Base-by-base conservation (phyloP, 345 rosid species). In the Eucalyptus marginata region DNA sequence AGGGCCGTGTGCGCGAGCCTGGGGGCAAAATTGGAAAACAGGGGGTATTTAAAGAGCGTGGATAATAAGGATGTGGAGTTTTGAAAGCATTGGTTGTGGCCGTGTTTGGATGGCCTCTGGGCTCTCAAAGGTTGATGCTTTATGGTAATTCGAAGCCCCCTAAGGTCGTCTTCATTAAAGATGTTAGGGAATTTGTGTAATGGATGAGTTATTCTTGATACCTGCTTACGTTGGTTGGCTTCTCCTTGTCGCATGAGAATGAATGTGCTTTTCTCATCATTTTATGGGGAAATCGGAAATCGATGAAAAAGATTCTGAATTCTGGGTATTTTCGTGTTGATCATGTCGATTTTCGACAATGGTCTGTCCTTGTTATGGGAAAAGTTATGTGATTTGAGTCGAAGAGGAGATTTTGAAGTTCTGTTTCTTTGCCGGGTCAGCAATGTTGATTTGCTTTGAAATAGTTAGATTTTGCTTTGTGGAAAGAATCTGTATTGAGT, bases 11-110 rank as follows among this genome's bases (percentile, higher is more conserved):
- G 96, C 86, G 96, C 96, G 22, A 94, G 93, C 90, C 62, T 56
- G 98, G 10, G 94, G 79, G 89, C 94, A 88, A 93, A 93, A 79
- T 88, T 97, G 92, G 98, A 94, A 87, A 94, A 94, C 89, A 90
- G 93, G 83, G 97, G 98, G 10, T 94, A 93, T 90, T 95, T 95
- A 1, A 95, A 94, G 43, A 43, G 91, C 20, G 49, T 51, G 22
- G 88, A 86, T 52, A 93, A 95, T n/a, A 89, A 64, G n/a, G 95
- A 92, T 36, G 89, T 91, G 90, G 96, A 94, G 85, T 97, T 95
- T 91, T 97, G 93, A 94, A 56, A 62, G 62, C 87, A 5, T 24
- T 62, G 25, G 59, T 87, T 14, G 80, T 56, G 62, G 89, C 49
- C 47, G n/a, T 66, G n/a, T 18, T 49, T 50, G 49, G 58, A 20